Percentiles rank a stretch among this genome's conserved stretches.
These are phyloP conservation scores for Marasmius fiardii DNA, from an alignment of 1,284 basidiomycete genomes.

Conservation along the genomic window DNA sequence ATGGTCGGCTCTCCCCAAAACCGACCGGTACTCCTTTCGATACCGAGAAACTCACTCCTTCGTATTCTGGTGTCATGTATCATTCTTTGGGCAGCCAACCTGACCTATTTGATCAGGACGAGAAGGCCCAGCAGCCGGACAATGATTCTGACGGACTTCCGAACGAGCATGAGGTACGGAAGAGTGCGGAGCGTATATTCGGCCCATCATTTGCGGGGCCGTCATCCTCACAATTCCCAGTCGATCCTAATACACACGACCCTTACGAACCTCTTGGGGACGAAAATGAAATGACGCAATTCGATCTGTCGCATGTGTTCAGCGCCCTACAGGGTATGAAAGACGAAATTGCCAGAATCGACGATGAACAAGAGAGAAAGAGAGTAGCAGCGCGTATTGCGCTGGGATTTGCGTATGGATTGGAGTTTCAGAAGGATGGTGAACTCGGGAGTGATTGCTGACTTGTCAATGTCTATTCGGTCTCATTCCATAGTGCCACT, in stretches of 20 bases:
- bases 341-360: slow-evolving; percentile 67
- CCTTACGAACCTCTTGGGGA: slow-evolving; percentile 24
- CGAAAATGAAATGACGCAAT: slow-evolving; percentile 40
- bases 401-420: slow-evolving; percentile 67
- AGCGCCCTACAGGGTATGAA: slow-evolving; percentile 65
- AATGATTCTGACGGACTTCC: slow-evolving; percentile 43
- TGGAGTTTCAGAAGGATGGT: slow-evolving; percentile 31
- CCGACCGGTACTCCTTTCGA: slow-evolving; percentile 15
- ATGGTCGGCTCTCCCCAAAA: background rate
- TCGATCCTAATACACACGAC: slow-evolving; percentile 20
- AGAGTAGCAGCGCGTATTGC: slow-evolving; percentile 70
- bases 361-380: slow-evolving; percentile 58
- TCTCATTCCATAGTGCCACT: no score
- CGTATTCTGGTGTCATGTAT: slow-evolving; percentile 39
- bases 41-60: slow-evolving; percentile 20
- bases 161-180: slow-evolving; percentile 47
- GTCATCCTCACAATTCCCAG: slow-evolving; percentile 6
- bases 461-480: background rate
- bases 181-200: slow-evolving; percentile 54
- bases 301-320: slow-evolving; percentile 66
- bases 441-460: background rate
- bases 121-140: slow-evolving; percentile 19
- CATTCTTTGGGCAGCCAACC: slow-evolving; percentile 46
- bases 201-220: slow-evolving; percentile 25
- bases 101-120: slow-evolving; percentile 37